phyloP scores from a whole-genome alignment of 148 eudicot species.

The Pharnaceum exiguum region DNA sequence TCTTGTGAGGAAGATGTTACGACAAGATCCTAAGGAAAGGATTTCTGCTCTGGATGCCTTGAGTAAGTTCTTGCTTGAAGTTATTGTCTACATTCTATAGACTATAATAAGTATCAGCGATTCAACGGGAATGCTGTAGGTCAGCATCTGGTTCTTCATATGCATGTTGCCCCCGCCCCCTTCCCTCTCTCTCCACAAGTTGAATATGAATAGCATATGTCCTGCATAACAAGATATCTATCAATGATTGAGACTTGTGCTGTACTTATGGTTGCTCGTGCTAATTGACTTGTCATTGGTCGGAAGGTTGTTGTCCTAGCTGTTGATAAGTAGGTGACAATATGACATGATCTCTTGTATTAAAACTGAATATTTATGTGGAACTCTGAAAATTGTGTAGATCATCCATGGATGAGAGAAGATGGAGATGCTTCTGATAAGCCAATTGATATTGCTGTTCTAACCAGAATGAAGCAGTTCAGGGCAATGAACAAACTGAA shows the following conservation, averaged over 20 bases:
- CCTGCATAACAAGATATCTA: too few species aligned
- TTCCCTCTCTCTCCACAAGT: too few species aligned
- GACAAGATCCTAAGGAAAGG: conserved; percentile 77
- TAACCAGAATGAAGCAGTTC: conserved; percentile 96
- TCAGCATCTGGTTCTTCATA: too few species aligned
- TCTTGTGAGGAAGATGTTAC: conserved; percentile 88
- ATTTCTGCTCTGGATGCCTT: conserved; percentile 78
- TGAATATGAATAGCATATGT: too few species aligned
- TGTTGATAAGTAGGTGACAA: too few species aligned
- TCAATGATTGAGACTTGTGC: too few species aligned
- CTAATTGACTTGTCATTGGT: too few species aligned
- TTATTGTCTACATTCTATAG: neutral
- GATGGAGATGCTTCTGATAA: conserved; percentile 99
- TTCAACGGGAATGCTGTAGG: too few species aligned
- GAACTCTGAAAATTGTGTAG: conserved; percentile 37
- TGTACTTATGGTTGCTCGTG: too few species aligned
- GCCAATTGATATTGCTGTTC: conserved; percentile 92
- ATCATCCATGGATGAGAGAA: conserved; percentile 96
- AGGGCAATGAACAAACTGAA: conserved; percentile 98
- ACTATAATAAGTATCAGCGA: neutral
- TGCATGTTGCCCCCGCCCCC: too few species aligned
- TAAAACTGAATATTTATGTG: neutral
- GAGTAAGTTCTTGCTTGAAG: conserved; percentile 42
- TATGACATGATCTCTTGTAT: too few species aligned
- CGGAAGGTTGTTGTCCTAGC: too few species aligned